Evolutionary conservation across 2,329 filamentous ascomycete species (phyloP).

Genomic region (Pseudogymnoascus sp.): DNA sequence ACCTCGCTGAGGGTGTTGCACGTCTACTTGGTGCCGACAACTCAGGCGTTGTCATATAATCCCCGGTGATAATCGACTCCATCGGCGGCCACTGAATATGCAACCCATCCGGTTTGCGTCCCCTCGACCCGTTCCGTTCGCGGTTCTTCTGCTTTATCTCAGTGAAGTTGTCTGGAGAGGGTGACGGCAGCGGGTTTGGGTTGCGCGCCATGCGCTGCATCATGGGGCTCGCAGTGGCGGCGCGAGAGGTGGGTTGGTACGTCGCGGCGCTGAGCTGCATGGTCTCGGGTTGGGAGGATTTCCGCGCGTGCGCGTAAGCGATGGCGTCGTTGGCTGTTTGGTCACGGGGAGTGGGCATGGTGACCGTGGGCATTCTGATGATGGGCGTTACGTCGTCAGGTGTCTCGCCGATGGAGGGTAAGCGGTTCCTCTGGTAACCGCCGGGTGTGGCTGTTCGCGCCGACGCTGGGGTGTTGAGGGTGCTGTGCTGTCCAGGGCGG

Average conservation of each 20-base stretch:
- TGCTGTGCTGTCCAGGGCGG: slow-evolving; percentile 57
- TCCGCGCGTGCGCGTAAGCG: slow-evolving; percentile 24
- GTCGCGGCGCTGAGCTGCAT: slow-evolving; percentile 32
- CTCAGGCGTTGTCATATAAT: slow-evolving; percentile 47
- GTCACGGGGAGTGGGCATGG: slow-evolving; percentile 18
- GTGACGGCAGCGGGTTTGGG: slow-evolving; percentile 56
- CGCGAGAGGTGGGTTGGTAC: slow-evolving; percentile 30
- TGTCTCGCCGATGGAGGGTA: slow-evolving; percentile 70
- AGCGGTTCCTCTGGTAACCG: slow-evolving; percentile 52
- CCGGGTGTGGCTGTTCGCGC: slow-evolving; percentile 53
- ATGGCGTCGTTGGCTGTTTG: slow-evolving; percentile 22
- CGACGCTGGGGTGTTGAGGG: slow-evolving; percentile 60
- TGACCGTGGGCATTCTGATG: slow-evolving; percentile 16
- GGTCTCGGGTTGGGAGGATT: slow-evolving; percentile 28
- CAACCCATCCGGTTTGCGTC: slow-evolving; percentile 68
- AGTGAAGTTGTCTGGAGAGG: slow-evolving; percentile 53
- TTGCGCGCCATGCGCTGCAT: slow-evolving; percentile 41
- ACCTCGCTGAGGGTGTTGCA: slow-evolving; percentile 19
- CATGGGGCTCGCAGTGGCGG: slow-evolving; percentile 59
- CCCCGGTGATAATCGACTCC: slow-evolving; percentile 41
- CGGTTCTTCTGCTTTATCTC: slow-evolving; percentile 50
- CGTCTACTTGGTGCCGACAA: slow-evolving; percentile 43
- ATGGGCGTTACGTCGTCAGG: slow-evolving; percentile 38
- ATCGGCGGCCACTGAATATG: slow-evolving; percentile 51
- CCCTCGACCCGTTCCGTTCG: slow-evolving; percentile 62